Evolutionary conservation across 768 basidiomycete species (phyloP).

Genomic region (Mycena leptocephala): DNA sequence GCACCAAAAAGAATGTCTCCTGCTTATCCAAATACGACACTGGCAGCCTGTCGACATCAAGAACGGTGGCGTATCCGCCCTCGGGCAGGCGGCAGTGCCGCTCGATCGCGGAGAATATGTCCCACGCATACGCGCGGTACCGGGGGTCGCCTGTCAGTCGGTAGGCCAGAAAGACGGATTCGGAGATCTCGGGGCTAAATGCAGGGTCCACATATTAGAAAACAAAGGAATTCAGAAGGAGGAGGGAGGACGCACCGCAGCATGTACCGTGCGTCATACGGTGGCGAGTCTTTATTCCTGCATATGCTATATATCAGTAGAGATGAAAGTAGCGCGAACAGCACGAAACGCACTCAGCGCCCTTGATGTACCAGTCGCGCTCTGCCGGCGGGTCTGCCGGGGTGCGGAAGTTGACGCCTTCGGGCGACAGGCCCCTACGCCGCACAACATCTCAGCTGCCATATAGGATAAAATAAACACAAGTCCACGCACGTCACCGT

Average conservation of each 20-base stretch:
- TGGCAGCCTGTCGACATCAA: constrained; percentile 88
- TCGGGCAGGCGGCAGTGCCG: constrained; percentile 82
- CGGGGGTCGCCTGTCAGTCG: constrained; percentile 87
- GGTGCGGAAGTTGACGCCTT: constrained; percentile 88
- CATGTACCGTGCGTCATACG: constrained; percentile 94
- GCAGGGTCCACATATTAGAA: background rate
- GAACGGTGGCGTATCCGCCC: constrained; percentile 89
- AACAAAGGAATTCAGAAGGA: background rate
- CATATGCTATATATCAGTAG: constrained; percentile 6
- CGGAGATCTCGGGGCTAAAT: constrained; percentile 48
- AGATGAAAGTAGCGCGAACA: background rate
- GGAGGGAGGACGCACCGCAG: constrained; percentile 69
- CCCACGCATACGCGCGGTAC: constrained; percentile 91
- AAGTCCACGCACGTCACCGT: constrained; percentile 79
- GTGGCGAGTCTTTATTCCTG: constrained; percentile 55
- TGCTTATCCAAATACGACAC: constrained; percentile 86
- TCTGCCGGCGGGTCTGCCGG: constrained; percentile 57
- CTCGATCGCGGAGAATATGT: constrained; percentile 91
- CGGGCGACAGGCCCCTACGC: constrained; percentile 85
- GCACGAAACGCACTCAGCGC: constrained; percentile 65
- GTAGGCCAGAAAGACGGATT: constrained; percentile 93
- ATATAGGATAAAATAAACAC: background rate
- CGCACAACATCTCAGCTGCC: background rate
- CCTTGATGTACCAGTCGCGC: constrained; percentile 94
- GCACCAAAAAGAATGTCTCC: constrained; percentile 95